phyloP scores from a whole-genome alignment of 352 stramenopile genomes.

The Phytophthora sansomeana region DNA sequence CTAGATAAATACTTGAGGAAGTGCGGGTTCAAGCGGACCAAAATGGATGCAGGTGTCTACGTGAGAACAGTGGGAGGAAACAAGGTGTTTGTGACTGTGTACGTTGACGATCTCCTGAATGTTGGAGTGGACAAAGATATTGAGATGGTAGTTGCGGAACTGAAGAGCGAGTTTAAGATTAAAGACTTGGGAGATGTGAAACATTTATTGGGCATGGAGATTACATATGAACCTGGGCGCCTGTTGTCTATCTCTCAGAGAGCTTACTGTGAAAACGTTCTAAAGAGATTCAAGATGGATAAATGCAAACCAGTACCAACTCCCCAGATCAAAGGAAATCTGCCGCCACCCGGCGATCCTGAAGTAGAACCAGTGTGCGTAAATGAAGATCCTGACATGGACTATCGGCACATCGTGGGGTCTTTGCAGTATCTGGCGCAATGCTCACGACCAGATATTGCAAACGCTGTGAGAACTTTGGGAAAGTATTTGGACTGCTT shows the following conservation, averaged over 20 bases:
- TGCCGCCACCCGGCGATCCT: no score
- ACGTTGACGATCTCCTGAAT: background rate
- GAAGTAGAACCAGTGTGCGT: no score
- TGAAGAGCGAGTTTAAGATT: conserved; percentile 5
- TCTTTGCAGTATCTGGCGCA: no score
- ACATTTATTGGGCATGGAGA: background rate
- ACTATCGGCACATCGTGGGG: no score
- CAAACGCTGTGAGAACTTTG: no score
- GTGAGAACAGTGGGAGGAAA: background rate
- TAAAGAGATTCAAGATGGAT: no score
- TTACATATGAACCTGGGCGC: background rate
- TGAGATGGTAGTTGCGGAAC: background rate
- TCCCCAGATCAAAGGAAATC: no score
- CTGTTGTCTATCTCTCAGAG: background rate
- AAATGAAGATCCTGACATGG: no score
- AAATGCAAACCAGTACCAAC: no score
- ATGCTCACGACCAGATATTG: no score
- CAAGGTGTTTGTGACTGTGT: background rate
- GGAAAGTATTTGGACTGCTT: no score
- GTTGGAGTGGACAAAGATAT: background rate
- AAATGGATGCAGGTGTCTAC: background rate
- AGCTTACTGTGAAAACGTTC: no score
- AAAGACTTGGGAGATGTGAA: conserved; percentile 2
- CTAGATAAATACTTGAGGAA: background rate
- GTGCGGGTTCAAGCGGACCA: background rate